Evolutionary conservation across 1,284 basidiomycete genomes (phyloP), one percentile per base, ranked within the genome.

Genomic region (Meripilus lineatus): DNA sequence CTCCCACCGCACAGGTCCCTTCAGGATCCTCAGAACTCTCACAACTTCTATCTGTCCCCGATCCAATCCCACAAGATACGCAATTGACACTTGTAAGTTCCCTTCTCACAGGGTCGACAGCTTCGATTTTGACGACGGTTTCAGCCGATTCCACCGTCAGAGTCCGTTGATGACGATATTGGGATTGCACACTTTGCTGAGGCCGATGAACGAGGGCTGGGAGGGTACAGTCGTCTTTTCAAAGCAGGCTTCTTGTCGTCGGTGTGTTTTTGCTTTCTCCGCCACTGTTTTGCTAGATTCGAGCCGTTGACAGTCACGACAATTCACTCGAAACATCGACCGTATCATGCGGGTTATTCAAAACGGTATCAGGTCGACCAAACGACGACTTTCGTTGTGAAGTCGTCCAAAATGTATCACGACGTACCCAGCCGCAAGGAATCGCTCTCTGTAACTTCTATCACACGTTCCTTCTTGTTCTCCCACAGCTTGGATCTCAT

Each of bases 141-240:
- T 15, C n/a, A 20, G n/a, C n/a, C n/a, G n/a, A n/a, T n/a, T n/a
- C n/a, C n/a, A n/a, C n/a, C n/a, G n/a, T n/a, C n/a, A n/a, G n/a
- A n/a, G n/a, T n/a, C n/a, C n/a, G n/a, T n/a, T n/a, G n/a, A n/a
- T n/a, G n/a, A n/a, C n/a, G n/a, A n/a, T n/a, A n/a, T n/a, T n/a
- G n/a, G n/a, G n/a, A n/a, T n/a, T n/a, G n/a, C n/a, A n/a, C n/a
- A n/a, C n/a, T n/a, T n/a, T n/a, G n/a, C n/a, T n/a, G n/a, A n/a
- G n/a, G n/a, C n/a, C n/a, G 36, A 20, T 5, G 36, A 32, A 32
- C 32, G 15, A 15, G 20, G 36, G 8, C 30, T 35, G 40, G 32
- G 36, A 40, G 48, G 48, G 38, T 50, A 50, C 38, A 47, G 45
- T 33, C 25, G 21, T 20, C 22, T 50, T n/a, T 50, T 50, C 48